phyloP scores from a whole-genome alignment of 2,329 filamentous ascomycete genomes.

The Mycogone perniciosa region DNA sequence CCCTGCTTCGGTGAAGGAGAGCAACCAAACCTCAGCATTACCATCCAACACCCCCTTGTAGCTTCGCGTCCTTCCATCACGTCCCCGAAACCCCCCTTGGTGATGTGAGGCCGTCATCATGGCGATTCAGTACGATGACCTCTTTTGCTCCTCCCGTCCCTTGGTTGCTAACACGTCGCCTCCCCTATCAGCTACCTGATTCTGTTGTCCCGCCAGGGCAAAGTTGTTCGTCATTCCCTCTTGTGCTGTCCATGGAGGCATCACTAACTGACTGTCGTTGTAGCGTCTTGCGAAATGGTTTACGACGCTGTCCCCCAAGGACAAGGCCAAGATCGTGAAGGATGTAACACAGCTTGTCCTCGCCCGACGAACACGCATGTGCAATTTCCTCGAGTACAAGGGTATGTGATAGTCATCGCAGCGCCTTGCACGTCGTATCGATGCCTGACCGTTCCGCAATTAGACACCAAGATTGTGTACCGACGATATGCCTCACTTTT shows the following conservation, averaged over 20 bases:
- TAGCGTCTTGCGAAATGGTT: conserved; percentile 99
- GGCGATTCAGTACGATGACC: conserved; percentile 38
- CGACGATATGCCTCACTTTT: conserved; percentile 97
- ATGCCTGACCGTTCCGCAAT: neutral
- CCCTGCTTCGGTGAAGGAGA: neutral
- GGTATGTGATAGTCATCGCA: conserved; percentile 44
- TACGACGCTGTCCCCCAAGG: conserved; percentile 91
- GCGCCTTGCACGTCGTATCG: neutral
- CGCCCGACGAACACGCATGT: conserved; percentile 94
- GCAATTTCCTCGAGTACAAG: conserved; percentile 99
- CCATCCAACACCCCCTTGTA: conserved; percentile 1
- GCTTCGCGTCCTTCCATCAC: conserved; percentile 2
- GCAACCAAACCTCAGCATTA: conserved; percentile 8
- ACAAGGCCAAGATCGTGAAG: conserved; percentile 99
- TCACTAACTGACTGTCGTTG: conserved; percentile 10
- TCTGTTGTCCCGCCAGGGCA: conserved; percentile 94
- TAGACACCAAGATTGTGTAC: conserved; percentile 98
- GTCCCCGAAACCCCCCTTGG: conserved; percentile 10
- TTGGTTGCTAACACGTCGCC: conserved; percentile 18
- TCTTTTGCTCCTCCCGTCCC: conserved; percentile 7
- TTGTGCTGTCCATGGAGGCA: neutral
- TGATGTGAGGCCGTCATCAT: conserved; percentile 26
- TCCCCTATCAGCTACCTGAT: conserved; percentile 73
- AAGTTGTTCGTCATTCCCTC: conserved; percentile 68
- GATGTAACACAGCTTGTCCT: conserved; percentile 97